phyloP scores from a whole-genome alignment of 2,329 filamentous ascomycete genomes.

The Pseudogymnoascus pannorum region DNA sequence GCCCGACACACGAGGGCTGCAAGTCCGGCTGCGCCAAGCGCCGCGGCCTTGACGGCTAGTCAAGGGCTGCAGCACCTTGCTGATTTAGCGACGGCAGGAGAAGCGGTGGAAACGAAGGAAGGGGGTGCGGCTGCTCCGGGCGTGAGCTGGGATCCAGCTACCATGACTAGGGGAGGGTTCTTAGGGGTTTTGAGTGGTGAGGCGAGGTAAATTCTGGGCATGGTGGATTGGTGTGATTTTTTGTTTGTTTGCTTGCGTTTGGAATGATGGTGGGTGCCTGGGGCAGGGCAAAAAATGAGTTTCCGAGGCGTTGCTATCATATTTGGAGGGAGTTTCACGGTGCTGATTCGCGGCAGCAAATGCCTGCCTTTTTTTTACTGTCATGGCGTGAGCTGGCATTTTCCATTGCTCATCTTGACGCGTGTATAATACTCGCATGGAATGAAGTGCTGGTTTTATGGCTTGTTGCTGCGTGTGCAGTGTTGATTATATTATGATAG shows the following conservation, averaged over 20 bases:
- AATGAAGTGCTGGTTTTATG: not conserved
- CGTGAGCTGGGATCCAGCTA: not conserved
- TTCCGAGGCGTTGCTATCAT: not conserved
- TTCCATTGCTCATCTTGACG: conserved; percentile 1
- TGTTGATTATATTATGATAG: not conserved
- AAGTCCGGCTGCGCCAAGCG: not conserved
- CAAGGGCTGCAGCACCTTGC: conserved; percentile 11
- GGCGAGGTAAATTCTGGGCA: not conserved
- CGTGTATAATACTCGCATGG: conserved; percentile 1
- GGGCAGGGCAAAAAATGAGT: not conserved
- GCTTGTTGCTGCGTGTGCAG: conserved; percentile 3
- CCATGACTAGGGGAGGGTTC: not conserved
- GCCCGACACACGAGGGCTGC: not conserved
- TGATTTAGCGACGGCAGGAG: conserved; percentile 33
- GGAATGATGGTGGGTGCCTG: not conserved
- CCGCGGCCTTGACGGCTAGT: not conserved
- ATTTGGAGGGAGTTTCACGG: not conserved
- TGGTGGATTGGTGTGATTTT: not conserved
- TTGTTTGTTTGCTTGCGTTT: not conserved
- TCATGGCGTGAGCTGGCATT: not conserved
- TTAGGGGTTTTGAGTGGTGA: not conserved
- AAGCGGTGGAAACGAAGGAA: conserved; percentile 31
- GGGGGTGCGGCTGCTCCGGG: not conserved
- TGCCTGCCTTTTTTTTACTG: not conserved
- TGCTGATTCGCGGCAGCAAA: not conserved